phyloP scores from a whole-genome alignment of 2,329 filamentous ascomycete species.

The Calonectria hongkongensis region DNA sequence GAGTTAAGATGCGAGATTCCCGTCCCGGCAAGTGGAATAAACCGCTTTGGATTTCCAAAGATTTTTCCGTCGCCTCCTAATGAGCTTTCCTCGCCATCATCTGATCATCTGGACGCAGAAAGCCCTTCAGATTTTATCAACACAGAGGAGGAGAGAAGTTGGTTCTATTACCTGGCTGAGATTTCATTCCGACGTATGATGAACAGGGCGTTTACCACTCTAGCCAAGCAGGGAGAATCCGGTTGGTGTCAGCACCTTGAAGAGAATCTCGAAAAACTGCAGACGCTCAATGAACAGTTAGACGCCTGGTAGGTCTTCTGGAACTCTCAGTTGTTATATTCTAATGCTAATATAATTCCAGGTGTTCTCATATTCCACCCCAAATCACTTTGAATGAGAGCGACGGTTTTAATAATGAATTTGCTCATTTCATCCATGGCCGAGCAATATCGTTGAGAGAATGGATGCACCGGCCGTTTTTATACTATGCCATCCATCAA shows the following conservation, averaged over 20 bases:
- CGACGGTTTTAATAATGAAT: slow-evolving; percentile 29
- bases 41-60: slow-evolving; percentile 59
- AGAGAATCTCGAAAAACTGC: slow-evolving; percentile 14
- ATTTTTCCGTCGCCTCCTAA: slow-evolving; percentile 54
- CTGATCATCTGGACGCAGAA: background rate
- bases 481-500: slow-evolving; percentile 39
- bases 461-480: slow-evolving; percentile 38
- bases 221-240: slow-evolving; percentile 46
- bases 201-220: slow-evolving; percentile 61
- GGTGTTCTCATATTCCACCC: slow-evolving; percentile 37
- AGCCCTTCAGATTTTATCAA: background rate
- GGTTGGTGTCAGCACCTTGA: slow-evolving; percentile 43
- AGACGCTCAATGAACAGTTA: slow-evolving; percentile 28
- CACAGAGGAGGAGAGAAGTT: slow-evolving; percentile 58
- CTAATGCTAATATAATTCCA: background rate
- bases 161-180: slow-evolving; percentile 67
- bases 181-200: slow-evolving; percentile 64
- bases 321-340: background rate
- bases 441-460: slow-evolving; percentile 26
- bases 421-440: slow-evolving; percentile 27
- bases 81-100: slow-evolving; percentile 29
- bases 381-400: slow-evolving; percentile 23
- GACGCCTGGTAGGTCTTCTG: slow-evolving; percentile 16
- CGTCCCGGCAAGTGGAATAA: slow-evolving; percentile 60
- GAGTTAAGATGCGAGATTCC: slow-evolving; percentile 63